These are phyloP conservation scores for Colletotrichum euphorbiae DNA, from an alignment of 2,329 filamentous ascomycete species.

Conservation along the genomic window DNA sequence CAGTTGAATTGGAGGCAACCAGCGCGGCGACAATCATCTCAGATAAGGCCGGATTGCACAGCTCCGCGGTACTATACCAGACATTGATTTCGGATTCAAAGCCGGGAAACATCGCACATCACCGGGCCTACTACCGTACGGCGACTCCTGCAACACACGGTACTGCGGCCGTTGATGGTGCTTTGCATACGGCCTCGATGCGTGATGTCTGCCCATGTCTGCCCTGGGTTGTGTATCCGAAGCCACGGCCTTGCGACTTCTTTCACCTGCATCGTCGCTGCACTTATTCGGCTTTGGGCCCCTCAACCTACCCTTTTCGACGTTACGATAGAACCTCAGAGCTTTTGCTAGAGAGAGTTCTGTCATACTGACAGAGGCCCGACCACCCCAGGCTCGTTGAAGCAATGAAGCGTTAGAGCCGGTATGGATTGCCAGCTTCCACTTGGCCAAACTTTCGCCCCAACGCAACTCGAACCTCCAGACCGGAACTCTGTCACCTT, in stretches of 20 bases:
- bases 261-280: neutral
- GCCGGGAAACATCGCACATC: neutral
- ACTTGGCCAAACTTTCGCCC: conserved; percentile 21
- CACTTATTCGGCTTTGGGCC: neutral
- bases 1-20: neutral
- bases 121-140: neutral
- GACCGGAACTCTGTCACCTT: conserved; percentile 23
- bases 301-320: conserved; percentile 30
- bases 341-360: conserved; percentile 1
- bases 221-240: neutral
- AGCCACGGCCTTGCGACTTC: neutral
- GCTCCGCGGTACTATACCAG: neutral
- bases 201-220: neutral
- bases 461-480: conserved; percentile 27
- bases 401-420: conserved; percentile 11
- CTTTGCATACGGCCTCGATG: neutral
- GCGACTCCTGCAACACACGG: neutral
- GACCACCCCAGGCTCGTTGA: neutral
- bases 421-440: conserved; percentile 26
- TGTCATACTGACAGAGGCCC: conserved; percentile 28
- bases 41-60: neutral
- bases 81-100: neutral
- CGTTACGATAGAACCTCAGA: neutral
- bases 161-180: neutral
- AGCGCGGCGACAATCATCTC: neutral